Percentiles rank a stretch among this genome's conserved stretches.
Conservation (phyloP, 108 stramenopile species). For the Chaetoceros muelleri region DNA sequence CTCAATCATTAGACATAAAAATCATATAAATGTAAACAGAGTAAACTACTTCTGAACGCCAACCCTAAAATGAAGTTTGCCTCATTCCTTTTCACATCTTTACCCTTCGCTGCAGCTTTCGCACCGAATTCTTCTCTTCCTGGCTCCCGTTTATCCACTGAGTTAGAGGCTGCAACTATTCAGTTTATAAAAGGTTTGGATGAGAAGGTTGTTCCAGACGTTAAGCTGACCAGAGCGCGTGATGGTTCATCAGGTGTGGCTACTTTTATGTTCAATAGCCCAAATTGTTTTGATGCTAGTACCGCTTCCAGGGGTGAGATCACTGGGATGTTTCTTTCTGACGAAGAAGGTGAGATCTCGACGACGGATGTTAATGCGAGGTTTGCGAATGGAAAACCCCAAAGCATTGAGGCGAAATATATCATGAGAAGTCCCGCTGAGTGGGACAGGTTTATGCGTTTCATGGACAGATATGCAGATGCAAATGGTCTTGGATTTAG, state of each 20-base stretch:
- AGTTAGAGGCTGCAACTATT: conserved; percentile 29
- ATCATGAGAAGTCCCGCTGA: conserved; percentile 61
- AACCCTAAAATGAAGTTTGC: conserved; percentile 6
- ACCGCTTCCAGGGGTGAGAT: conserved; percentile 46
- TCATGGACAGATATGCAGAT: conserved; percentile 73
- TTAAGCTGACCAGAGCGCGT: conserved; percentile 60
- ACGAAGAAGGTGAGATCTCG: conserved; percentile 50
- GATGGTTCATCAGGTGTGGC: conserved; percentile 64
- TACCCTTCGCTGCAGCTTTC: conserved; percentile 21
- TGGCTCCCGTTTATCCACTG: conserved; percentile 15
- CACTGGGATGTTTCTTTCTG: conserved; percentile 64
- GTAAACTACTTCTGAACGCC: neutral
- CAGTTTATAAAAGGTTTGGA: conserved; percentile 59
- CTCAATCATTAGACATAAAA: neutral
- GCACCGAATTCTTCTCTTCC: conserved; percentile 8
- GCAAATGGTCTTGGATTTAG: conserved; percentile 63
- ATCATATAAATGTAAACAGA: neutral
- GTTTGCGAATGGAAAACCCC: conserved; percentile 74
- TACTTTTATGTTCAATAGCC: conserved; percentile 56
- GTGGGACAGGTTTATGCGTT: conserved; percentile 83
- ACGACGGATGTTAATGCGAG: conserved; percentile 65
- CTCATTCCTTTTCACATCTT: conserved; percentile 9
- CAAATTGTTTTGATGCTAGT: conserved; percentile 73
- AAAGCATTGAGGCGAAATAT: conserved; percentile 49
- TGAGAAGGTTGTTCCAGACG: conserved; percentile 60